These are phyloP conservation scores for Cercospora sp. DNA, from an alignment of 2,329 filamentous ascomycete genomes.

Conservation along the genomic window DNA sequence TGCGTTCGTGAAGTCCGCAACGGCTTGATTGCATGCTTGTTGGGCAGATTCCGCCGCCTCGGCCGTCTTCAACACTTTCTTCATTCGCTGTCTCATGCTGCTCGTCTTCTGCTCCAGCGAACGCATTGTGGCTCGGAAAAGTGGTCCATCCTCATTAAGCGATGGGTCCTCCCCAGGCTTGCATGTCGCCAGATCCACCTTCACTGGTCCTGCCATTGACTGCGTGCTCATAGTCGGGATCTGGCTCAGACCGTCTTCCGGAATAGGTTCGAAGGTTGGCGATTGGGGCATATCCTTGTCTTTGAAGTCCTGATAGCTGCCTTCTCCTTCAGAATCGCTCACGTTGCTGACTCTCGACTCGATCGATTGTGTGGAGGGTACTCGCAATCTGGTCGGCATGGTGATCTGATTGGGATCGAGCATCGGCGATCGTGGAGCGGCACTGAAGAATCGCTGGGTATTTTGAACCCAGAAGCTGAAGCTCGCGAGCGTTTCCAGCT, in stretches of 20 bases:
- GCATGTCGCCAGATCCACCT: conserved; percentile 83
- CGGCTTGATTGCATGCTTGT: conserved; percentile 79
- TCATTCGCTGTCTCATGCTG: conserved; percentile 91
- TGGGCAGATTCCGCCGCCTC: conserved; percentile 83
- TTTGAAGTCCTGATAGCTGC: conserved; percentile 45
- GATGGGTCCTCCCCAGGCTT: conserved; percentile 83
- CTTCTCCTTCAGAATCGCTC: conserved; percentile 64
- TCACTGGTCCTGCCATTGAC: conserved; percentile 56
- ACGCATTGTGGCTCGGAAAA: conserved; percentile 97
- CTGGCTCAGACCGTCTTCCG: conserved; percentile 50
- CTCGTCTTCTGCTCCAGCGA: conserved; percentile 94
- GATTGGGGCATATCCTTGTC: conserved; percentile 49
- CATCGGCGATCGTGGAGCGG: conserved; percentile 61
- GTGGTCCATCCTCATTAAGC: conserved; percentile 83
- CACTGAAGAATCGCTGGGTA: conserved; percentile 42
- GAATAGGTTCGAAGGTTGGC: conserved; percentile 50
- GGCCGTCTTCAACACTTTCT: conserved; percentile 92
- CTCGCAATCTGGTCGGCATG: conserved; percentile 65
- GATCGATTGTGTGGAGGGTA: conserved; percentile 84
- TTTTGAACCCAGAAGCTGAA: conserved; percentile 95
- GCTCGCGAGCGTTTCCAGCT: conserved; percentile 80
- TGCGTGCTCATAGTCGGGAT: conserved; percentile 42
- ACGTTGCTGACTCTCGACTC: conserved; percentile 73
- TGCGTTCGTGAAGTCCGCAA: conserved; percentile 78
- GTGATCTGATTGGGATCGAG: conserved; percentile 50